Evolutionary conservation across 2,329 filamentous ascomycete species (phyloP).

Genomic region (Setomelanomma holmii): DNA sequence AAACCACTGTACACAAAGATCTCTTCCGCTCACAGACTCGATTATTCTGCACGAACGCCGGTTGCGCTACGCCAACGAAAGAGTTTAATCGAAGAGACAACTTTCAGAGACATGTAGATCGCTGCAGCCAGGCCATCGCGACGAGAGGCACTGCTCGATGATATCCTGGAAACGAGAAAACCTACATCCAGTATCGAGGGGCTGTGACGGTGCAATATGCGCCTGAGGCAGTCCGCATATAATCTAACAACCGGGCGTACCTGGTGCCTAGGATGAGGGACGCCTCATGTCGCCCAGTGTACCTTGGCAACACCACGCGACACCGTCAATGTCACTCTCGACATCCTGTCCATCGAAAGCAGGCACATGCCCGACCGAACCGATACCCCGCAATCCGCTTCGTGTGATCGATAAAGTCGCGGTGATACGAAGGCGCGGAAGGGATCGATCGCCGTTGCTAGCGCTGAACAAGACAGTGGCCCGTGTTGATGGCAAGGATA

Average conservation of each 20-base stretch:
- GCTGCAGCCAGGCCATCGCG: not conserved
- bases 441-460: not conserved
- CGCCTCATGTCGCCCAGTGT: not conserved
- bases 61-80: slow-evolving; percentile 1
- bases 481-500: not conserved
- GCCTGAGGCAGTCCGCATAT: not conserved
- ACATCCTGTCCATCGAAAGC: not conserved
- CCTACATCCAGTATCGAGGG: not conserved
- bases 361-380: not conserved
- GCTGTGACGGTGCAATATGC: not conserved
- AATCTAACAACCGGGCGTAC: too few relatives aligned
- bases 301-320: not conserved
- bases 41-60: not conserved
- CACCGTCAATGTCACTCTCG: not conserved
- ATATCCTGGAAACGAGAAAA: not conserved
- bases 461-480: not conserved
- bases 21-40: not conserved
- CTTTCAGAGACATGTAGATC: not conserved
- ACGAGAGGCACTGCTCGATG: not conserved
- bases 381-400: slow-evolving; percentile 1
- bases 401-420: not conserved
- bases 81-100: slow-evolving; percentile 6
- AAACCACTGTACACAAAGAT: slow-evolving; percentile 2
- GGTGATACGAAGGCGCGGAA: not conserved
- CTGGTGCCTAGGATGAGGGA: not conserved